Evolutionary conservation across 2,329 filamentous ascomycete species (phyloP).

Genomic region (Nigrospora sphaerica): DNA sequence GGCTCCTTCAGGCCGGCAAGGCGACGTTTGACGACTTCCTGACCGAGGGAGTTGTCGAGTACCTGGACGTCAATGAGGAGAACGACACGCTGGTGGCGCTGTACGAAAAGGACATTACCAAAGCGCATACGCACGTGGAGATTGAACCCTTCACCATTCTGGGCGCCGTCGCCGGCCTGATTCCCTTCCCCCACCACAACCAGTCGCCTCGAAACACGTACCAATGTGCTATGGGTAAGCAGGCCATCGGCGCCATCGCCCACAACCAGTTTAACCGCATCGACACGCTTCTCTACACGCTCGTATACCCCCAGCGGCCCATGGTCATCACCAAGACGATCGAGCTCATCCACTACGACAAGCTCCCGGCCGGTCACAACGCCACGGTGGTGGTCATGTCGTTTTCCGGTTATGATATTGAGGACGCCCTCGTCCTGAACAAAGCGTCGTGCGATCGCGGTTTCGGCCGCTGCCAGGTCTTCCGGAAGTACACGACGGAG

Average conservation of each 20-base stretch:
- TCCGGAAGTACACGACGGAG: slow-evolving; percentile 84
- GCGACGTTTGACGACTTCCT: slow-evolving; percentile 93
- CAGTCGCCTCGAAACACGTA: slow-evolving; percentile 98
- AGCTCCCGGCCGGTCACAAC: slow-evolving; percentile 92
- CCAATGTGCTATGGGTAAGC: slow-evolving; percentile 99
- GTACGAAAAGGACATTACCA: slow-evolving; percentile 76
- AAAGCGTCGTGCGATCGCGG: slow-evolving; percentile 93
- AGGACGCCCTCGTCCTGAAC: slow-evolving; percentile 94
- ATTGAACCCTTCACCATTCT: slow-evolving; percentile 97
- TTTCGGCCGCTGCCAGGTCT: slow-evolving; percentile 96
- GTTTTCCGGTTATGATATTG: slow-evolving; percentile 98
- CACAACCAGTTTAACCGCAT: slow-evolving; percentile 98
- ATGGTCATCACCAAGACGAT: slow-evolving; percentile 98
- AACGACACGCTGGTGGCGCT: slow-evolving; percentile 92
- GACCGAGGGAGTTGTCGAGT: slow-evolving; percentile 84
- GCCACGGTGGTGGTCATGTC: slow-evolving; percentile 99
- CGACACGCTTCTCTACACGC: slow-evolving; percentile 89
- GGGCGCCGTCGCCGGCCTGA: slow-evolving; percentile 89
- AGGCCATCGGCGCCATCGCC: slow-evolving; percentile 96
- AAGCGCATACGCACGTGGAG: slow-evolving; percentile 85
- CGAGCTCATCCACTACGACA: slow-evolving; percentile 93
- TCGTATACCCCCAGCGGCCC: slow-evolving; percentile 95
- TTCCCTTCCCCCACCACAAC: slow-evolving; percentile 98
- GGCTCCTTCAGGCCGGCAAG: slow-evolving; percentile 73
- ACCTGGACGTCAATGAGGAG: slow-evolving; percentile 96